Percentiles rank a stretch among this genome's conserved stretches.
Conservation (phyloP, 352 stramenopile species). For the Pythium oligandrum region DNA sequence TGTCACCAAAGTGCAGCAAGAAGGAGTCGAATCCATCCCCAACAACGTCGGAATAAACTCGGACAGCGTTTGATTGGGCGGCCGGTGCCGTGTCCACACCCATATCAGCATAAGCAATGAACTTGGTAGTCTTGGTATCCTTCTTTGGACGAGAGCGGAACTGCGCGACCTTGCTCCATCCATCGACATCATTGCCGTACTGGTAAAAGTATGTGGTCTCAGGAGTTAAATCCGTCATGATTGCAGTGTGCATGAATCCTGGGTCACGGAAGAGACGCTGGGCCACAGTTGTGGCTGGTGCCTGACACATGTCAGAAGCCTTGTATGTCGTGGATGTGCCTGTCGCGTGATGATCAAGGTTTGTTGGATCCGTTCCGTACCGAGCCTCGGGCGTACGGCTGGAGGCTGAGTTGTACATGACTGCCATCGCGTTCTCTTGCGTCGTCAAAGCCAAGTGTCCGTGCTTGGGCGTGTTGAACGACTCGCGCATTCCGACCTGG, state of each 20-base stretch:
- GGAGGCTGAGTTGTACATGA: constrained; percentile 74
- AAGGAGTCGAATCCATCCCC: constrained; percentile 56
- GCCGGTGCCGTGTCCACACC: constrained; percentile 40
- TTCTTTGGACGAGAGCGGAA: constrained; percentile 36
- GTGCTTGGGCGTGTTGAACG: constrained; percentile 57
- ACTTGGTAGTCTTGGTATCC: constrained; percentile 33
- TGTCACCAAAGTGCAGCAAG: constrained; percentile 70
- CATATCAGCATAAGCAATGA: constrained; percentile 64
- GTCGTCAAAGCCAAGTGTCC: constrained; percentile 64
- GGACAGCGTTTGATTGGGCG: constrained; percentile 47
- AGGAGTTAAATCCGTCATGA: constrained; percentile 39
- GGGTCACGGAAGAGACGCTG: constrained; percentile 50
- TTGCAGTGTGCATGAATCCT: constrained; percentile 59
- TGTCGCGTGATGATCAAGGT: constrained; percentile 16
- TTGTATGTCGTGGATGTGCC: constrained; percentile 54
- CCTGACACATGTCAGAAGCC: constrained; percentile 59
- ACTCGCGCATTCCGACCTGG: constrained; percentile 39
- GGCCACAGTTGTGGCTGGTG: constrained; percentile 33
- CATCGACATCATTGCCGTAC: constrained; percentile 46
- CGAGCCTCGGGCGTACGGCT: constrained; percentile 32
- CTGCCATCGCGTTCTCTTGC: constrained; percentile 40
- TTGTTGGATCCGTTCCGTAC: constrained; percentile 27
- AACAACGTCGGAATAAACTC: constrained; percentile 53
- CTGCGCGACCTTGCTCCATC: constrained; percentile 32
- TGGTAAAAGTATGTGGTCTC: constrained; percentile 56